Base-by-base conservation (phyloP, 2,329 filamentous ascomycete species). In the Fonsecaea multimorphosa region DNA sequence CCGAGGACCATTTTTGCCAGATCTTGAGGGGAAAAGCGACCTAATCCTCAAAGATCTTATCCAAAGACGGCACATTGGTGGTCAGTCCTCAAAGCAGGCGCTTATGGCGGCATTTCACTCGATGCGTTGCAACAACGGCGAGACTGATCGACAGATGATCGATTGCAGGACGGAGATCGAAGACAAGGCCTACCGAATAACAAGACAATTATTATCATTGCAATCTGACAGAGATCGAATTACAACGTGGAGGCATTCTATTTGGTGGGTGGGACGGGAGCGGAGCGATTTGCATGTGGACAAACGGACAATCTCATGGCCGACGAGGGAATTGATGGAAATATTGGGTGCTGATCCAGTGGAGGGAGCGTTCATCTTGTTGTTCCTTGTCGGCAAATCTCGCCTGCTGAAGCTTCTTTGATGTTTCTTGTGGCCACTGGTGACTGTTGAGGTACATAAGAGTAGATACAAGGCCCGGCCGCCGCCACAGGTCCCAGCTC, bases 271-370 rank as follows among this genome's bases (percentile, higher is more conserved):
- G 52, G 52, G 52, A 54, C 52, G n/a, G 19, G 27, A 31, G 52
- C 16, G 32, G 52, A 54, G 52, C n/a, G 22, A 4, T 36, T 19
- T 8, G 9, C 44, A 49, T 24, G 44, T 49, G 44, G 54, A 36
- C 12, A 40, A 40, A 40, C 36, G 36, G 29, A 38, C 54, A 56
- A 40, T 56, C 54, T 52, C 58, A 52, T 61, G n/a, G n/a, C 19
- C 38, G 65, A 51, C 51, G 40, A 61, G 27, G 57, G 54, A 31
- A 19, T 32, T 31, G 51, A 53, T 53, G 24, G 24, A 54, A 31
- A 32, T 11, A 54, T 27, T 54, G 31, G 27, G 32, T 34, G 19
- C 16, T 49, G 19, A 49, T 11, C 40, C n/a, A 46, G 40, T 22
- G 40, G n/a, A 46, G 22, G n/a, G 22, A 49, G 44, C 44, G 8